Evolutionary conservation across 495 filamentous ascomycete species (phyloP).

Genomic region (Neurospora discreta): DNA sequence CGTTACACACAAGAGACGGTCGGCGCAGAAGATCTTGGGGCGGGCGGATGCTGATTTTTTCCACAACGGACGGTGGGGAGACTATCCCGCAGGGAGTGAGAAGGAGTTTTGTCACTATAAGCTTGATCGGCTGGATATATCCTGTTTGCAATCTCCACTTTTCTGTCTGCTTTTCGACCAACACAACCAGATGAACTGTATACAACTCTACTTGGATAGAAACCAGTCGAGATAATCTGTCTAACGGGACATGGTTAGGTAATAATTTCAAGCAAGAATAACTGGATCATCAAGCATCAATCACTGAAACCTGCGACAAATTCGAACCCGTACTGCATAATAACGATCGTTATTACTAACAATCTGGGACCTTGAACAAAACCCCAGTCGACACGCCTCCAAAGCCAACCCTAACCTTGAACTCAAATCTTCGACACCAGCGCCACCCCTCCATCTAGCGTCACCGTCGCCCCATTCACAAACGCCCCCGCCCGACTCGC

Average conservation of each 20-base stretch:
- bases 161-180: neutral
- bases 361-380: neutral
- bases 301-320: neutral
- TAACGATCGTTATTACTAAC: neutral
- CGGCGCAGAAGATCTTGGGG: neutral
- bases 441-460: constrained; percentile 53
- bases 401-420: neutral
- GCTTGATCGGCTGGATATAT: neutral
- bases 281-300: neutral
- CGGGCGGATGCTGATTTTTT: neutral
- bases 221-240: neutral
- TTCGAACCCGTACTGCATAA: neutral
- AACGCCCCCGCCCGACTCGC: constrained; percentile 59
- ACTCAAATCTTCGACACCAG: constrained; percentile 24
- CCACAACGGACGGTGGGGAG: neutral
- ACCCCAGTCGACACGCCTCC: neutral
- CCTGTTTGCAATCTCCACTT: neutral
- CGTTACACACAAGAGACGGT: neutral
- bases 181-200: neutral
- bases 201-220: neutral
- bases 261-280: neutral
- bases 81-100: neutral
- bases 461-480: constrained; percentile 67
- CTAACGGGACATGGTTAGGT: neutral
- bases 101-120: neutral